These are phyloP conservation scores for Fusarium sp. DNA, from an alignment of 2,329 filamentous ascomycete species.

Conservation along the genomic window DNA sequence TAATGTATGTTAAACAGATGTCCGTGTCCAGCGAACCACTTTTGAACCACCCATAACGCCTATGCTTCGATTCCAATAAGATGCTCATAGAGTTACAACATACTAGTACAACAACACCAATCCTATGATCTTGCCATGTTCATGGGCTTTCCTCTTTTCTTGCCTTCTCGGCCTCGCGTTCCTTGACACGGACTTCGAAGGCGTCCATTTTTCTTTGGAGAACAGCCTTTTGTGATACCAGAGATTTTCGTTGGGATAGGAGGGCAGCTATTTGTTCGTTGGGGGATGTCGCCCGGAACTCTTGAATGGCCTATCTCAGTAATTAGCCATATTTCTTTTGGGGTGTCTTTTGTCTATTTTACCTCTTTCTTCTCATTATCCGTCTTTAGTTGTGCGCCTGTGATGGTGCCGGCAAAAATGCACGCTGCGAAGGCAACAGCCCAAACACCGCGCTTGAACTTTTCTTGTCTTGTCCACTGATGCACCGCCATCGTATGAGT, in stretches of 20 bases:
- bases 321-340: not conserved
- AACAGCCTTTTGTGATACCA: conserved; percentile 54
- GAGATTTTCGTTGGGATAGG: conserved; percentile 54
- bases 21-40: not conserved
- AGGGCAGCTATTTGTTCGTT: conserved; percentile 60
- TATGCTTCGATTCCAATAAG: conserved; percentile 4
- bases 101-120: conserved; percentile 15
- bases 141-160: conserved; percentile 30
- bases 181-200: conserved; percentile 54
- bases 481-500: conserved; percentile 27
- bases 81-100: conserved; percentile 25
- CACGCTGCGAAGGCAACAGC: conserved; percentile 61
- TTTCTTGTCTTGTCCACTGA: conserved; percentile 50
- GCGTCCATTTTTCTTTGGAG: conserved; percentile 58
- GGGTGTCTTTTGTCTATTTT: not conserved
- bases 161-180: conserved; percentile 49
- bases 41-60: conserved; percentile 23
- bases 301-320: conserved; percentile 47
- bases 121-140: not conserved
- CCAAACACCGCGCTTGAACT: conserved; percentile 51
- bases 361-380: conserved; percentile 61
- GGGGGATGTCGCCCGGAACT: conserved; percentile 54
- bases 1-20: not conserved
- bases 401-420: conserved; percentile 60
- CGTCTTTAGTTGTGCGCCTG: conserved; percentile 62